phyloP scores from a whole-genome alignment of 345 rosid species.

The Iberis pinnata region DNA sequence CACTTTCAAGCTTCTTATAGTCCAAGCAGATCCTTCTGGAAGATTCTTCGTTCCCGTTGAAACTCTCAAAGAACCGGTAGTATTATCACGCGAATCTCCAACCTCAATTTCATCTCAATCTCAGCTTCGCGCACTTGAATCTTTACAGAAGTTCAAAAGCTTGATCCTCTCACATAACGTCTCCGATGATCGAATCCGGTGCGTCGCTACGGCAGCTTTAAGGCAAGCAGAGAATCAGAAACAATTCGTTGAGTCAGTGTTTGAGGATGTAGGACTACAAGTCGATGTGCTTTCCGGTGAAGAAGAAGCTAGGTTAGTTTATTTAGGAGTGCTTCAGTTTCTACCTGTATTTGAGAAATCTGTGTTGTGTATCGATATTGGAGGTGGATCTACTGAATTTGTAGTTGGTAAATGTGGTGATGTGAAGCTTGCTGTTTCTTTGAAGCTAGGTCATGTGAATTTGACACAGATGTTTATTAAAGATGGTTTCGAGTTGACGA shows the following conservation, averaged over 20 bases:
- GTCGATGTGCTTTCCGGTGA: conserved; percentile 51
- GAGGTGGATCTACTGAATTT: conserved; percentile 74
- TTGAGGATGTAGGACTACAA: conserved; percentile 33
- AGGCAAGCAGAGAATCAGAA: conserved; percentile 42
- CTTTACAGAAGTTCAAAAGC: conserved; percentile 35
- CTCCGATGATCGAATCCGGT: conserved; percentile 27
- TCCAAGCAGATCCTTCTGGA: conserved; percentile 45
- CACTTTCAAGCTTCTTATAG: conserved; percentile 58
- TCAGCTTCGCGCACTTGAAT: conserved; percentile 36
- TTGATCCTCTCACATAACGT: conserved; percentile 36
- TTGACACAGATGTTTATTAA: conserved; percentile 42
- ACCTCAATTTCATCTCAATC: conserved; percentile 39
- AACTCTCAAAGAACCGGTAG: conserved; percentile 40
- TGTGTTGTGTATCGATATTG: conserved; percentile 52
- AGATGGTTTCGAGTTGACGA: conserved; percentile 13
- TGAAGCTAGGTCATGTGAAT: conserved; percentile 60
- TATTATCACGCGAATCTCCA: conserved; percentile 45
- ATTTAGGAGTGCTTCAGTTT: conserved; percentile 59
- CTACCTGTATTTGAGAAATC: conserved; percentile 44
- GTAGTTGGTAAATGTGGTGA: conserved; percentile 47
- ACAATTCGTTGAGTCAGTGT: conserved; percentile 33
- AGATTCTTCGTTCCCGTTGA: conserved; percentile 41
- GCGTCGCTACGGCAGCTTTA: conserved; percentile 64
- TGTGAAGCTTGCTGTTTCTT: conserved; percentile 39
- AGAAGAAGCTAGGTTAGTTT: conserved; percentile 54